Base-by-base conservation (phyloP, 2,329 filamentous ascomycete genomes). In the Alternaria hordeiaustralica region DNA sequence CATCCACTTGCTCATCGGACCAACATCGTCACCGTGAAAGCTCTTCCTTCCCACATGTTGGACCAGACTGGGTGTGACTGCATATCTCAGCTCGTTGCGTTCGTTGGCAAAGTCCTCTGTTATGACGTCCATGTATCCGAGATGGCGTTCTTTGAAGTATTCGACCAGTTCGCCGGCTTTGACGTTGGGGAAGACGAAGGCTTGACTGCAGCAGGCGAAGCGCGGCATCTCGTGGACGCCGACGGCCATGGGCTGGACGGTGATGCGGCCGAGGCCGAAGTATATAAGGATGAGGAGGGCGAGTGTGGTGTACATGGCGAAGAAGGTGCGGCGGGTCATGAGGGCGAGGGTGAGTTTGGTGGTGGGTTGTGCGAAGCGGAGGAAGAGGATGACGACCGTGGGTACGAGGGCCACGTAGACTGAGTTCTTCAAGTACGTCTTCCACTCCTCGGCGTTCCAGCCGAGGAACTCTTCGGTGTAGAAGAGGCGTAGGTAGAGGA, bases 401-500 rank as follows among this genome's bases (percentile, higher is more conserved):
- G 70, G 68, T 3, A 74, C 33, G 9, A 55, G 44, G 28, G 72
- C 68, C 6, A 71, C 61, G 51, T 47, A 68, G 5, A 80, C 25
- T 1, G 80, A 82, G 61, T 70, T 77, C 44, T 75, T 71, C 5
- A 82, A 60, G 56, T 83, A 82, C 5, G 59, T 73, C 0, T 55
- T 64, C 81, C 81, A 83, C 43, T 80, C 68, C 64, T 84, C 81
- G 8, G 72, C 72, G 55, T 84, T 83, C 82, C 82, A 84, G 55
- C 82, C 82, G 4, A 82, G 75, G 49, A 82, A 81, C 54, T 81
- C 73, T 58, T 84, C 82, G 0, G 81, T 83, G 61, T 83, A 84
- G 72, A 85, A 84, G 12, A 85, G 73, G 3, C 82, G 81, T 18
- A 84, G 73, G 66, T 84, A 84, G 7, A 83, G 71, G 66, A 79